phyloP scores from a whole-genome alignment of 1,284 basidiomycete species.

The Bondarzewia mesenterica region DNA sequence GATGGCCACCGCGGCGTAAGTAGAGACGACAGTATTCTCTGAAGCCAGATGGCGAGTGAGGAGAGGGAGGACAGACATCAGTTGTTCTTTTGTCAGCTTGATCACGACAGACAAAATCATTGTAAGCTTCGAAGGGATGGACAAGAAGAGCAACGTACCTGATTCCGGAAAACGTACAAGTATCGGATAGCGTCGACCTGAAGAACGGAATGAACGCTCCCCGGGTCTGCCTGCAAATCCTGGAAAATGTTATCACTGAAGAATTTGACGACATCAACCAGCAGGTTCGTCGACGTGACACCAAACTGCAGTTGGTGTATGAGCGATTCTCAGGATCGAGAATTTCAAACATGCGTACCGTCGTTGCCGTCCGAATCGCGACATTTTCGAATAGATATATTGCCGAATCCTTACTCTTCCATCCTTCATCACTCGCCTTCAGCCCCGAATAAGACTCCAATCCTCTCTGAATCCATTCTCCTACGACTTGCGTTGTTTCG shows the following conservation, averaged over 20 bases:
- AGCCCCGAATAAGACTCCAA: constrained; percentile 53
- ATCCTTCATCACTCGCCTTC: constrained; percentile 60
- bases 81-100: constrained; percentile 90
- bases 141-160: constrained; percentile 38
- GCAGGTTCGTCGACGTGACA: constrained; percentile 86
- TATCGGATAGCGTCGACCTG: constrained; percentile 96
- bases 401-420: constrained; percentile 96
- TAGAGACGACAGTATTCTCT: constrained; percentile 79
- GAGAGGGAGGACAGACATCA: constrained; percentile 84
- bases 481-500: constrained; percentile 81
- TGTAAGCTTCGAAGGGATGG: not conserved
- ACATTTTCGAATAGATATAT: constrained; percentile 90
- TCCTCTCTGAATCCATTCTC: constrained; percentile 75
- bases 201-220: constrained; percentile 79
- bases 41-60: constrained; percentile 82
- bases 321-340: not conserved
- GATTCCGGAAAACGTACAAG: constrained; percentile 91
- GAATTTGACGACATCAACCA: constrained; percentile 93
- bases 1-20: constrained; percentile 87
- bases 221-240: constrained; percentile 73
- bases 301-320: constrained; percentile 50
- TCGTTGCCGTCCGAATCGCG: constrained; percentile 81
- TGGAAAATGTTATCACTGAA: constrained; percentile 89
- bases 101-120: not conserved
- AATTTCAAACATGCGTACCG: constrained; percentile 35